These are phyloP conservation scores for Aspergillus viridinutans DNA, from an alignment of 2,329 filamentous ascomycete genomes.

Conservation along the genomic window DNA sequence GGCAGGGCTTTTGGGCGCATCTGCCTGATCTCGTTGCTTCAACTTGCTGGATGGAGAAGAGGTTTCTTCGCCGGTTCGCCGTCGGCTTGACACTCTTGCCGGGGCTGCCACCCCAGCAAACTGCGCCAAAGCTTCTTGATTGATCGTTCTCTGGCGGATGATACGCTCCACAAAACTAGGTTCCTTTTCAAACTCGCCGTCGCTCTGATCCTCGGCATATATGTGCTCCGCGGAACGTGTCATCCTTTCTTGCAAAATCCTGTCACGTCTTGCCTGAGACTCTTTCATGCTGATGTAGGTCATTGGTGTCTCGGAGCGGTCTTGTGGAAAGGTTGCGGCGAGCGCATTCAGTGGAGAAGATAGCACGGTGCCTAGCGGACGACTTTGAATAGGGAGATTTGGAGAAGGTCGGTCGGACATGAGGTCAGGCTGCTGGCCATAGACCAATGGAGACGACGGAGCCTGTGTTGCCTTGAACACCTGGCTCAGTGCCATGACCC, in stretches of 20 bases:
- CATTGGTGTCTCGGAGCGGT: constrained; percentile 39
- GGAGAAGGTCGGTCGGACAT: constrained; percentile 48
- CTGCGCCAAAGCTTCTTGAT: constrained; percentile 32
- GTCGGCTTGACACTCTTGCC: constrained; percentile 17
- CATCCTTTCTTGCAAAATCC: constrained; percentile 26
- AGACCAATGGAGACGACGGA: constrained; percentile 42
- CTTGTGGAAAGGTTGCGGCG: constrained; percentile 30
- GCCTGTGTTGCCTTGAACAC: constrained; percentile 47
- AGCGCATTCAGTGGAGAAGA: constrained; percentile 37
- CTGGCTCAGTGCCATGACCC: constrained; percentile 45
- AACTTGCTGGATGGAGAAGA: constrained; percentile 2
- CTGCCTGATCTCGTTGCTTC: constrained; percentile 5
- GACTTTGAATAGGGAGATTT: constrained; percentile 42
- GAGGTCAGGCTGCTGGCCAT: constrained; percentile 32
- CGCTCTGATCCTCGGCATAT: constrained; percentile 31
- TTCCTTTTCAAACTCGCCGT: constrained; percentile 43
- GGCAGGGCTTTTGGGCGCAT: constrained; percentile 5
- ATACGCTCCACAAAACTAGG: constrained; percentile 36
- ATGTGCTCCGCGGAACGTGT: constrained; percentile 34
- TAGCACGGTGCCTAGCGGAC: constrained; percentile 27
- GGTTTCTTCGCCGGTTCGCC: neutral
- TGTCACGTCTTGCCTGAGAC: constrained; percentile 42
- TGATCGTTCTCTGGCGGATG: constrained; percentile 29
- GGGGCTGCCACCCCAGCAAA: constrained; percentile 34
- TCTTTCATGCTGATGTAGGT: constrained; percentile 45